Conservation (phyloP, 371 early-diverging fungal species). For the Mycotypha africana region DNA sequence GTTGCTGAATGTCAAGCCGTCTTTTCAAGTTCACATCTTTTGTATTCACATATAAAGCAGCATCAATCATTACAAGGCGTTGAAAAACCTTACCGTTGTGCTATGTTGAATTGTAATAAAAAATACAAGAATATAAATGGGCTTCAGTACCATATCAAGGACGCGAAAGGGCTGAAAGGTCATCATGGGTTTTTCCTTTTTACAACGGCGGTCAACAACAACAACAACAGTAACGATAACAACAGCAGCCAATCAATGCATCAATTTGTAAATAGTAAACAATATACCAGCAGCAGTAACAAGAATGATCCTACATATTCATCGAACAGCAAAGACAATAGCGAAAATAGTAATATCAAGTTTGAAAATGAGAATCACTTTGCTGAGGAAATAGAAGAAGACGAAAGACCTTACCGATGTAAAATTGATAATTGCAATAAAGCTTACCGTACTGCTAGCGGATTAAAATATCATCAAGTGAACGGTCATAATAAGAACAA, state of each 20-base stretch:
- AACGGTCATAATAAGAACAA: constrained; percentile 21
- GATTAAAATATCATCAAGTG: constrained; percentile 35
- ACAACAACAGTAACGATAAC: too few species aligned
- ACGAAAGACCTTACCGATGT: constrained; percentile 22
- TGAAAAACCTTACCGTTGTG: constrained; percentile 75
- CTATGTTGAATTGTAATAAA: constrained; percentile 71
- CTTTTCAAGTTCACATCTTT: constrained; percentile 52
- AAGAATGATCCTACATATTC: too few species aligned
- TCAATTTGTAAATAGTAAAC: too few species aligned
- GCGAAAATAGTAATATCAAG: too few species aligned
- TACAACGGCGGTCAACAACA: too few species aligned
- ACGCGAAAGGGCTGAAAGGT: constrained; percentile 52
- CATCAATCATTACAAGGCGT: constrained; percentile 46
- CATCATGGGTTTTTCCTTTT: too few species aligned
- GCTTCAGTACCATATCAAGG: constrained; percentile 82
- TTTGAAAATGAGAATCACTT: too few species aligned
- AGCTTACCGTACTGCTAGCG: constrained; percentile 37
- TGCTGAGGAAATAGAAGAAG: constrained; percentile 2
- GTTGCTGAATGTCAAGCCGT: constrained; percentile 54
- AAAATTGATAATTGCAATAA: constrained; percentile 33
- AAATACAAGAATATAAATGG: constrained; percentile 94
- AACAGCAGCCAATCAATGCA: too few species aligned
- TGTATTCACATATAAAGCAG: constrained; percentile 67
- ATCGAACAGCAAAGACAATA: too few species aligned
- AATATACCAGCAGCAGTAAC: too few species aligned